Evolutionary conservation across 352 stramenopile genomes (phyloP).

Genomic region (Phytophthora vignae): DNA sequence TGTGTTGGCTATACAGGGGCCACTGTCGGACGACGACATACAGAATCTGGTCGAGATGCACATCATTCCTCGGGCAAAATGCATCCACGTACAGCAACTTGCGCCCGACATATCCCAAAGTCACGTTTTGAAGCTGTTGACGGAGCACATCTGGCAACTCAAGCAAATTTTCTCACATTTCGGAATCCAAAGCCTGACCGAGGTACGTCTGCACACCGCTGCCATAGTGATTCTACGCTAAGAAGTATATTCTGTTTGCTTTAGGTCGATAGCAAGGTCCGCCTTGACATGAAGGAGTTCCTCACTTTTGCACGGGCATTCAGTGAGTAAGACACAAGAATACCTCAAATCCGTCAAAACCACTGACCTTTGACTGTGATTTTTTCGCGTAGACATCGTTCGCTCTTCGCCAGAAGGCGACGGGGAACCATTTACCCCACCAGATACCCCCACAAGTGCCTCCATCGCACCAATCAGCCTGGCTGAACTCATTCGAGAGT

Average conservation of each 20-base stretch:
- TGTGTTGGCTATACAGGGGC: constrained; percentile 5
- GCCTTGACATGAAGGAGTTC: constrained; percentile 70
- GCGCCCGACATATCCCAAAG: constrained; percentile 71
- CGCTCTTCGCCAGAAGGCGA: constrained; percentile 53
- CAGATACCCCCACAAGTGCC: constrained; percentile 33
- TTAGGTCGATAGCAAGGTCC: constrained; percentile 60
- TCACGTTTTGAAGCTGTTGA: constrained; percentile 77
- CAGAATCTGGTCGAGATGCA: constrained; percentile 59
- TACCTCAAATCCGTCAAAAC: background rate
- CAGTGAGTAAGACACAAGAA: constrained; percentile 45
- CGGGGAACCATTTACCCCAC: constrained; percentile 57
- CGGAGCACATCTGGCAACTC: constrained; percentile 72
- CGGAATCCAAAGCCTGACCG: constrained; percentile 60
- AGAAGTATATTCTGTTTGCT: background rate
- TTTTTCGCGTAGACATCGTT: constrained; percentile 49
- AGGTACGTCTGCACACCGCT: constrained; percentile 34
- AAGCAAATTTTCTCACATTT: constrained; percentile 87
- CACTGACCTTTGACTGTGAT: constrained; percentile 11
- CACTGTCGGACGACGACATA: constrained; percentile 37
- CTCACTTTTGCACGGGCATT: constrained; percentile 76
- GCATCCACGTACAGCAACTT: constrained; percentile 67
- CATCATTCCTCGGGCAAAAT: constrained; percentile 58
- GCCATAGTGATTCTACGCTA: too few species aligned
- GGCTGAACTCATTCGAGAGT: constrained; percentile 72
- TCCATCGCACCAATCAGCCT: constrained; percentile 65